Base-by-base conservation (phyloP, 2,329 filamentous ascomycete species). In the Mycosphaerella arachidis region DNA sequence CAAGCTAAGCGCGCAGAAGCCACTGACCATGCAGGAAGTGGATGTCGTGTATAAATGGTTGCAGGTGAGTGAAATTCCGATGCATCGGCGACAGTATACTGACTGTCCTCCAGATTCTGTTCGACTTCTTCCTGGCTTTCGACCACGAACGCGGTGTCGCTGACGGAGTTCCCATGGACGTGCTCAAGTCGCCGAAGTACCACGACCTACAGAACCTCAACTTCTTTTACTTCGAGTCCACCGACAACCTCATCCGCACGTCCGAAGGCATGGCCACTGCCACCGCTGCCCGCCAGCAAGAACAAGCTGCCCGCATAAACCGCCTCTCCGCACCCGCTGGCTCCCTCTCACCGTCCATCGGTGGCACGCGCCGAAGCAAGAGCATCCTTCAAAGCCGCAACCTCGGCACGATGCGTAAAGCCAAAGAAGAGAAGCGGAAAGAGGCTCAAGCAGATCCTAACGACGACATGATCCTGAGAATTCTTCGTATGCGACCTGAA, bases 141-240 rank as follows among this genome's bases (percentile, higher is more conserved):
- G 92, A 97, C 69, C 92, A 96, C 69, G 84, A 89, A 71, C 88
- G 78, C 69, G 86, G 92, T 57, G 90, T 93, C 74, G 90, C 90
- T 27, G 84, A 94, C 61, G 94, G 94, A 65, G 91, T 99, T 2
- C 90, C 92, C 0, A 85, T 91, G 48, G 92, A 97, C 74, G 87
- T 97, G 33, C 84, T 99, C 72, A 96, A 96, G 77, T 96, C 91
- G 66, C 91, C 93, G 72, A 99, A 99, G 82, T 99, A 96, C 81
- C 92, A 97, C 79, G 94, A 99, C 75, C 85, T 99, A 56, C 91
- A 94, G 66, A 93, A 91, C 63, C 84, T 99, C 64, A 96, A 96
- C 79, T 99, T 97, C 82, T 99, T 97, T 81, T 99, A 99, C 79
- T 95, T 94, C 72, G 92, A 97, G 70, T 84, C 89, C 33, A 96